These are phyloP conservation scores for Fusarium cicatricum DNA, from an alignment of 2,329 filamentous ascomycete genomes.

Conservation along the genomic window DNA sequence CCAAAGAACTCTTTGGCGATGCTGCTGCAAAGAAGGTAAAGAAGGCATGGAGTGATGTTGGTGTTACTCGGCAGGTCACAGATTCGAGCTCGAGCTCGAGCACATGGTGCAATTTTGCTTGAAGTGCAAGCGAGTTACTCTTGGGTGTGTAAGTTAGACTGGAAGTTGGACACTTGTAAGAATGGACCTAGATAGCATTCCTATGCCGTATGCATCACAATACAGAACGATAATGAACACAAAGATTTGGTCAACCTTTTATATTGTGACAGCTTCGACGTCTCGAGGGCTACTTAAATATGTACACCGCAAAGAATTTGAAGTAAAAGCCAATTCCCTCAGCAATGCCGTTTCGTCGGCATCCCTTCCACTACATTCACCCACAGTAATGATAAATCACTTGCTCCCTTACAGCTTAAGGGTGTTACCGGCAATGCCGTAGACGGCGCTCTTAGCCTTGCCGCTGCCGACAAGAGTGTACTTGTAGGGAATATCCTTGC, in stretches of 20 bases:
- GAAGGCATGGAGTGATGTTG: slow-evolving; percentile 58
- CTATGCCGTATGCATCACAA: not conserved
- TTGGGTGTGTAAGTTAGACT: no score
- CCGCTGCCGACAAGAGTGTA: slow-evolving; percentile 55
- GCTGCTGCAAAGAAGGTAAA: slow-evolving; percentile 54
- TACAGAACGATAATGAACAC: not conserved
- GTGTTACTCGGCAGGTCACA: slow-evolving; percentile 45
- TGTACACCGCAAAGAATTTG: slow-evolving; percentile 21
- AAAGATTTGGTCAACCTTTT: slow-evolving; percentile 1
- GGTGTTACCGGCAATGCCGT: slow-evolving; percentile 50
- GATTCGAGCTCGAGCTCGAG: slow-evolving; percentile 13
- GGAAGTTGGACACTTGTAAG: not conserved
- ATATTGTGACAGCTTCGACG: not conserved
- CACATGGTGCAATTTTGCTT: slow-evolving; percentile 29
- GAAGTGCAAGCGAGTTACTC: not conserved
- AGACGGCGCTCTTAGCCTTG: slow-evolving; percentile 56
- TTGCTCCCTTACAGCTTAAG: slow-evolving; percentile 43
- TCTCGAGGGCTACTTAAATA: slow-evolving; percentile 6
- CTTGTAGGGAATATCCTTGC: slow-evolving; percentile 62
- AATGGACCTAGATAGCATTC: not conserved
- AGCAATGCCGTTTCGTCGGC: not conserved
- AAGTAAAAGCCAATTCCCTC: not conserved
- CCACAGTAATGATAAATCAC: no score
- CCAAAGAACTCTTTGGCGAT: slow-evolving; percentile 53
- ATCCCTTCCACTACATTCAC: not conserved